A percentile compares a stretch with the other conserved stretches of the same genome.
phyloP scores from a whole-genome alignment of 73 alveolate species.

The Tetrahymena borealis region DNA sequence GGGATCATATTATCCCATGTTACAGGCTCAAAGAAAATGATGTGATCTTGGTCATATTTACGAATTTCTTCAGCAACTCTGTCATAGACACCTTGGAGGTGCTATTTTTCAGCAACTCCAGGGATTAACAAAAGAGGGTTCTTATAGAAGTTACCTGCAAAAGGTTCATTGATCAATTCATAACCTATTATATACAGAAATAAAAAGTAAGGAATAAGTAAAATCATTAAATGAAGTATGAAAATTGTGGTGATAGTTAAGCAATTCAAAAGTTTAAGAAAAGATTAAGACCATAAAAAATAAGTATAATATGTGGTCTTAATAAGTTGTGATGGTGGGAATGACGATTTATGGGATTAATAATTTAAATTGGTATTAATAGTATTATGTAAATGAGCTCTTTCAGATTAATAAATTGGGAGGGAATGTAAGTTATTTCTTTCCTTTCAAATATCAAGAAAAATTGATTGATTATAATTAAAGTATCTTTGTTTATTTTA shows the following conservation, averaged over 20 bases:
- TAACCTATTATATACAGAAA: background rate
- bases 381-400: too few species aligned
- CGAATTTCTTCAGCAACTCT: constrained; percentile 7
- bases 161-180: constrained; percentile 31
- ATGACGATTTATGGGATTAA: too few species aligned
- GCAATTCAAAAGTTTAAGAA: background rate
- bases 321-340: too few species aligned
- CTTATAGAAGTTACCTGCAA: constrained; percentile 6
- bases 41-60: constrained; percentile 8
- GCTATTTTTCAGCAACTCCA: constrained; percentile 9
- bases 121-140: constrained; percentile 13
- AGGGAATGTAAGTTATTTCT: too few species aligned
- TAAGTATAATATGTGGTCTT: too few species aligned
- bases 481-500: too few species aligned
- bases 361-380: too few species aligned
- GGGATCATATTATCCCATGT: constrained; percentile 23
- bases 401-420: too few species aligned
- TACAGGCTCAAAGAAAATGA: constrained; percentile 34
- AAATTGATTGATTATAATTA: too few species aligned
- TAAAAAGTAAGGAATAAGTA: background rate
- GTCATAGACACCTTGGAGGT: background rate
- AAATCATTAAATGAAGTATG: background rate
- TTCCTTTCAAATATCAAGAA: too few species aligned
- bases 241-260: background rate
- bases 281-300: too few species aligned